Base-by-base conservation (phyloP, 768 basidiomycete genomes). In the Russula lepida region DNA sequence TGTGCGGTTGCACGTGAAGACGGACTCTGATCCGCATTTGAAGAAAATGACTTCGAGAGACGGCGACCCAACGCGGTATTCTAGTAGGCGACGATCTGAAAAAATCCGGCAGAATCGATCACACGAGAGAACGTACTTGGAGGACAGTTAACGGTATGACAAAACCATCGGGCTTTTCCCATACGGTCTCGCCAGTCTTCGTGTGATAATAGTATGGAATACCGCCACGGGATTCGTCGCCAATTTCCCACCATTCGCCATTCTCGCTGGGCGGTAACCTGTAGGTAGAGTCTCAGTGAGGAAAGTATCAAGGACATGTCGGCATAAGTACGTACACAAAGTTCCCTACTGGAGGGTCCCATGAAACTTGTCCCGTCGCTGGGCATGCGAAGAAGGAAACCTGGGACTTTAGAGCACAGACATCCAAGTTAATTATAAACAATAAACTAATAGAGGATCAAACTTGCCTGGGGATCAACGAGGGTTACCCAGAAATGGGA, bases 221-320 rank as follows among this genome's bases (percentile, higher is more conserved):
- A 32, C 90, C 90, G 48, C 85, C 88, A 54, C 91, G 80, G 48
- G 85, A 82, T 39, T 92, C 88, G 70, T 98, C 94, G 48, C 78
- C 78, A 61, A 97, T 80, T 72, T 97, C 94, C 94, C 94, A 98
- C 93, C 94, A 97, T 71, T 95, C 92, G 44, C 94, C 93, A 47
- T 89, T 84, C 4, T 82, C 79, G 66, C 79, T 88, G 6, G 91
- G 88, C 50, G 94, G 94, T 48, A 95, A 77, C 52, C 91, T 92
- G 67, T 6, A 69, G 44, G 57, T 27, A 8, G 8, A 50, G 21
- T 32, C 35, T 32, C 46, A 56, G 44, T 54, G 59, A 19, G 56
- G 65, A 39, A 62, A 62, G 64, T 39, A n/a, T 19, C 6, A 13
- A 59, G 28, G 32, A 59, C 28, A 47, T 23, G 58, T 17, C 69